Evolutionary conservation across 2,329 filamentous ascomycete species (phyloP), one percentile per base, ranked within the genome.

Genomic region (Calonectria crousiana): DNA sequence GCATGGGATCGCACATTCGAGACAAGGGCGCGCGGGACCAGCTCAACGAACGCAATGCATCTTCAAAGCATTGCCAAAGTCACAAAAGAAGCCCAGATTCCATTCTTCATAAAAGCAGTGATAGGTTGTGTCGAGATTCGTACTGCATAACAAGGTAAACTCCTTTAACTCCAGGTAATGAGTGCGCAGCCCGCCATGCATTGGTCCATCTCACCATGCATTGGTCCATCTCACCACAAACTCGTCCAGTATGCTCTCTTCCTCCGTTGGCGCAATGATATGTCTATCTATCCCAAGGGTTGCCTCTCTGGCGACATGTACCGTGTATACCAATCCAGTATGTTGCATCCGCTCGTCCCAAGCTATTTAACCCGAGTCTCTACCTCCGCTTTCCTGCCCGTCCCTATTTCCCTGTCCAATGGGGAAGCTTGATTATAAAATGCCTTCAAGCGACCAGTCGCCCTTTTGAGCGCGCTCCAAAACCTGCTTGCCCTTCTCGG

Each of bases 381-480:
- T 72, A 51, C 30, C 38, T 53, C n/a, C 58, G 41, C 34, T 65
- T 28, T 53, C 51, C 41, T 38, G 14, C 41, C 14, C 38, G 28
- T 44, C 56, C 53, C 36, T 32, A 16, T n/a, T 56, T 36, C 16
- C n/a, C 34, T 34, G 30, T 20, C 23, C n/a, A 11, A 23, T 6
- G 34, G 47, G 36, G 11, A 11, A 9, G 6, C 38, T 3, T 62
- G 32, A 51, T 71, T 82, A 86, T 73, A 88, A 68, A 51, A 90
- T 83, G 60, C 84, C 88, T 5, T 87, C 84, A 52, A 90, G 83
- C 69, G 83, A 85, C 90, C 90, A 91, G 28, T 90, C 87, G 44
- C 84, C 86, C 79, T 87, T 87, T 78, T 91, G 90, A 13, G 89
- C 89, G 51, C 87, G 85, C 74, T 88, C 86, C 4, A 91, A 85